These are phyloP conservation scores for Leccinum barrowsii DNA, from an alignment of 768 basidiomycete species.

Conservation along the genomic window DNA sequence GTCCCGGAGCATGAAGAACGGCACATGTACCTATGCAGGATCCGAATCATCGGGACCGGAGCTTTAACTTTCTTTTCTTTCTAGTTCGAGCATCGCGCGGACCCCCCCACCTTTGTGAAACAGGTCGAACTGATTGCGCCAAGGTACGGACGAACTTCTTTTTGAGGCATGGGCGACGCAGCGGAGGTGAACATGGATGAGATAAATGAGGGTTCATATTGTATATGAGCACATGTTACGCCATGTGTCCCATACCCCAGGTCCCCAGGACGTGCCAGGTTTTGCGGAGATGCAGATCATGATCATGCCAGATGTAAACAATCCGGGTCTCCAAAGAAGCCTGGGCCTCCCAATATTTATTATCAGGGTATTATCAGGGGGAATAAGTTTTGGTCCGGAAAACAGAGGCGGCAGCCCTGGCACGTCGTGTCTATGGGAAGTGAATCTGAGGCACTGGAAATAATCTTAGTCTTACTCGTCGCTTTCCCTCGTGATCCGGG, in stretches of 20 bases:
- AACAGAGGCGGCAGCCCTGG: background rate
- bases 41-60: constrained; percentile 3
- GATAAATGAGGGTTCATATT: no score
- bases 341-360: background rate
- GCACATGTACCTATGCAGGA: background rate
- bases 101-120: background rate
- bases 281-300: no score
- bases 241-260: background rate
- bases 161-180: background rate
- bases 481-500: no score
- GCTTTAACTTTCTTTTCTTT: constrained; percentile 5
- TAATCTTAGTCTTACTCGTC: no score
- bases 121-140: background rate
- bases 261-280: no score
- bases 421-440: background rate
- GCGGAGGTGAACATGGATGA: background rate
- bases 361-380: background rate
- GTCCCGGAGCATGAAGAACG: background rate
- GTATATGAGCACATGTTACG: background rate
- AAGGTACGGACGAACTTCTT: background rate
- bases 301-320: no score
- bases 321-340: no score
- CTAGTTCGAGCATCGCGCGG: background rate
- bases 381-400: constrained; percentile 1
- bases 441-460: no score